phyloP scores from a whole-genome alignment of 495 filamentous ascomycete species.

The Tuber magnatum region DNA sequence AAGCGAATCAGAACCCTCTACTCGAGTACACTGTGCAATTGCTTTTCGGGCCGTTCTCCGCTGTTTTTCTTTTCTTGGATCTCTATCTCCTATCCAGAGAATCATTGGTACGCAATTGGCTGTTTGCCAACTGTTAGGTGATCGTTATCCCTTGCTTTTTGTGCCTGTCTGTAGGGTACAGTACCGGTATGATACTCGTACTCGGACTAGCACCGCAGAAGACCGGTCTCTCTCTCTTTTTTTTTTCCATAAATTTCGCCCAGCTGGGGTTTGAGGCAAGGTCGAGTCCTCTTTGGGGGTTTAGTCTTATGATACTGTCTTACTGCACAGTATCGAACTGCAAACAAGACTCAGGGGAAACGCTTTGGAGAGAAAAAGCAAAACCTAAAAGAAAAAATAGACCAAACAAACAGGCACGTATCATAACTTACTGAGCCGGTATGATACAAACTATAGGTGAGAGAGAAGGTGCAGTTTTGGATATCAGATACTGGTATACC shows the following conservation, averaged over 20 bases:
- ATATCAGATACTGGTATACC: background rate
- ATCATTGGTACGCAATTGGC: conserved; percentile 3
- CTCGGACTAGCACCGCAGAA: too few relatives aligned
- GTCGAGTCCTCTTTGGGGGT: background rate
- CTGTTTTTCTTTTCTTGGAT: background rate
- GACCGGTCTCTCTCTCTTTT: background rate
- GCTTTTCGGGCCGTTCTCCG: background rate
- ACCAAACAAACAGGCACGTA: background rate
- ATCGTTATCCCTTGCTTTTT: background rate
- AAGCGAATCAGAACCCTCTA: background rate
- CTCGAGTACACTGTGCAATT: background rate
- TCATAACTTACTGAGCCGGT: background rate
- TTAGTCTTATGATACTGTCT: background rate
- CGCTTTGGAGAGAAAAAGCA: background rate
- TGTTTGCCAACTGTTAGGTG: background rate
- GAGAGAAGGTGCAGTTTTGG: background rate
- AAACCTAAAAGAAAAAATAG: background rate
- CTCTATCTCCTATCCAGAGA: background rate
- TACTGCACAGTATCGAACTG: background rate
- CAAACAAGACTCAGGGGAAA: background rate
- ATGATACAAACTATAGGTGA: background rate
- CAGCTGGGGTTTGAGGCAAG: background rate
- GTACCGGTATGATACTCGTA: too few relatives aligned
- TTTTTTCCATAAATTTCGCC: background rate
- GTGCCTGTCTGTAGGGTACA: background rate